Evolutionary conservation across 495 filamentous ascomycete species (phyloP).

Genomic region (Aspergillus conjunctus): DNA sequence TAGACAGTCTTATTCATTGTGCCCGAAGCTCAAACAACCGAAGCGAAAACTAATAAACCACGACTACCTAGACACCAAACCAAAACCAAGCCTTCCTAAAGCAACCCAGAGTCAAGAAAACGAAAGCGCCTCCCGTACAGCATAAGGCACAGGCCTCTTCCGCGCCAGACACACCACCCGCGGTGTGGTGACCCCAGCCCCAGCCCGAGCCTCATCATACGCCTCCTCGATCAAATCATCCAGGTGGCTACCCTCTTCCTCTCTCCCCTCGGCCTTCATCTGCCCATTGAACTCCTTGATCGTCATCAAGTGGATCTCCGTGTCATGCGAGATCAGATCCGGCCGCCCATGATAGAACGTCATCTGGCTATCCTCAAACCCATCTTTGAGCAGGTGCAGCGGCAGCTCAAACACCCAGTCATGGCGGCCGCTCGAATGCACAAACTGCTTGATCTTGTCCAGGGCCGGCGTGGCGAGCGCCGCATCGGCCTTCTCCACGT

Average conservation of each 20-base stretch:
- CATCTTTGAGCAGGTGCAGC: constrained; percentile 10
- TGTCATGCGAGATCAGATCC: constrained; percentile 14
- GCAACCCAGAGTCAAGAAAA: background rate
- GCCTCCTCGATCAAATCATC: constrained; percentile 21
- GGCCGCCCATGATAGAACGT: constrained; percentile 11
- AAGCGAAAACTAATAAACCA: no score
- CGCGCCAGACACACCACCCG: constrained; percentile 6
- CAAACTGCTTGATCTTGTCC: constrained; percentile 19
- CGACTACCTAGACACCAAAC: no score
- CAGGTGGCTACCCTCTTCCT: constrained; percentile 14
- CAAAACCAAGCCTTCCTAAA: no score
- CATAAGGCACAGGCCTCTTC: constrained; percentile 5
- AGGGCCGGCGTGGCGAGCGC: constrained; percentile 10
- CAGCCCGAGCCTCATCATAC: constrained; percentile 19
- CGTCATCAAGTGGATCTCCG: constrained; percentile 17
- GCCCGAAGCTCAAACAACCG: no score
- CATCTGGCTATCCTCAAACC: constrained; percentile 20
- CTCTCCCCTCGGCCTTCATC: constrained; percentile 13
- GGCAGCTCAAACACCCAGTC: constrained; percentile 24
- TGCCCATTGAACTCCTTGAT: constrained; percentile 21
- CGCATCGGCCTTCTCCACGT: constrained; percentile 16
- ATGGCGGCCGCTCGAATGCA: constrained; percentile 21
- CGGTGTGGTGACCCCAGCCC: constrained; percentile 15
- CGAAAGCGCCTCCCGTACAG: background rate
- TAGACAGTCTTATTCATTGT: no score